A percentile compares a stretch with the other conserved stretches of the same genome.
Conservation (phyloP, 2,329 filamentous ascomycete species). For the Proliferodiscus dingleyae region DNA sequence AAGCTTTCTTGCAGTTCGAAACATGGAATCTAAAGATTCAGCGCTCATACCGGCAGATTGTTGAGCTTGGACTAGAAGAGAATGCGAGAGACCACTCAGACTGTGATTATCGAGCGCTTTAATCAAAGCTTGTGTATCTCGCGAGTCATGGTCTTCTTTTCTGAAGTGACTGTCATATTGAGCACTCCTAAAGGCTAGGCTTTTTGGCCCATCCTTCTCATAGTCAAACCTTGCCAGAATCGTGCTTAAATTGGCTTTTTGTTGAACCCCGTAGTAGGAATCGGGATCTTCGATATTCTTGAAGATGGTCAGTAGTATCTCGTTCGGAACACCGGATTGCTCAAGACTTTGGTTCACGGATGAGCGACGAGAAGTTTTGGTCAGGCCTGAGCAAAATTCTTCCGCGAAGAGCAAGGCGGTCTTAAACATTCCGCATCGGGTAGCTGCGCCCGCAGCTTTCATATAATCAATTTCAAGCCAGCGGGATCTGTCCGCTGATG, state of each 20-base stretch:
- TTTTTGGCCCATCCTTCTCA: constrained; percentile 81
- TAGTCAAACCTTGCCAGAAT: constrained; percentile 82
- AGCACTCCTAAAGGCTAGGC: constrained; percentile 83
- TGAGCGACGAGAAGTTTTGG: constrained; percentile 60
- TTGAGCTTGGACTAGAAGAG: constrained; percentile 67
- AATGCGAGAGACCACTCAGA: constrained; percentile 78
- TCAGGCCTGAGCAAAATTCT: constrained; percentile 54
- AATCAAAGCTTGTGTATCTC: constrained; percentile 66
- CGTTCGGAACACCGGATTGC: constrained; percentile 47
- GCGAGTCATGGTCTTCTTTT: constrained; percentile 48
- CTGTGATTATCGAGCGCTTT: constrained; percentile 76
- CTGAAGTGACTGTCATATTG: constrained; percentile 83
- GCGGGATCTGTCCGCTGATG: constrained; percentile 68
- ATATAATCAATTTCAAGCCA: constrained; percentile 85
- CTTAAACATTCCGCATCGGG: constrained; percentile 78
- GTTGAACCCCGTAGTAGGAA: constrained; percentile 86
- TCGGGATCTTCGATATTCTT: constrained; percentile 94
- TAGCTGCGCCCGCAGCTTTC: constrained; percentile 65
- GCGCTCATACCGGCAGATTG: constrained; percentile 53
- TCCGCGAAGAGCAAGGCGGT: constrained; percentile 82
- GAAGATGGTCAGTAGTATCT: constrained; percentile 76
- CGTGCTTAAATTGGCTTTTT: constrained; percentile 69
- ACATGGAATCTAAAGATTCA: constrained; percentile 63
- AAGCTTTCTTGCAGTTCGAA: constrained; percentile 73
- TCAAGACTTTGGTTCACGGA: constrained; percentile 46